These are phyloP conservation scores for Didymella sp. DNA, from an alignment of 2,329 filamentous ascomycete genomes.

Conservation along the genomic window DNA sequence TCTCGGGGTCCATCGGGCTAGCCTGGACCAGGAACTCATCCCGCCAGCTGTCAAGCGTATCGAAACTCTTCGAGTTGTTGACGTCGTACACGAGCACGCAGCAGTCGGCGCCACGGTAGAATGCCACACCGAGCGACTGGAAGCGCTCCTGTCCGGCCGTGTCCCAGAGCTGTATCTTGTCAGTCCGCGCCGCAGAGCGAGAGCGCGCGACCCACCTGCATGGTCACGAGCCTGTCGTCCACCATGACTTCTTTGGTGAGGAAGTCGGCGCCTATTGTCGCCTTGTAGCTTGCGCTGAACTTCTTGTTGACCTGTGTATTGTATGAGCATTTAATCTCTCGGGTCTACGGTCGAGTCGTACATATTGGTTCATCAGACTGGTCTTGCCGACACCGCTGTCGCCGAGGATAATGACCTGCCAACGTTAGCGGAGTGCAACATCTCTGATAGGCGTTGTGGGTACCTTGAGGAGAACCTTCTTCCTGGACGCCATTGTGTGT, in stretches of 20 bases:
- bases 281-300: constrained; percentile 99
- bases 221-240: constrained; percentile 95
- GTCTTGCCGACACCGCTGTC: constrained; percentile 99
- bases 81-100: constrained; percentile 98
- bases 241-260: constrained; percentile 97
- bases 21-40: constrained; percentile 99
- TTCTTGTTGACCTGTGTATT: constrained; percentile 95
- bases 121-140: constrained; percentile 94
- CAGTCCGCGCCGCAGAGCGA: constrained; percentile 25
- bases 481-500: constrained; percentile 54
- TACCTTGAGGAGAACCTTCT: constrained; percentile 93
- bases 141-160: constrained; percentile 97
- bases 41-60: constrained; percentile 96
- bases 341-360: constrained; percentile 66
- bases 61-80: constrained; percentile 99
- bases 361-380: constrained; percentile 99
- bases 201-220: constrained; percentile 74
- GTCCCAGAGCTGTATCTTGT: constrained; percentile 80
- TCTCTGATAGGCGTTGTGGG: constrained; percentile 17
- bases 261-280: constrained; percentile 98
- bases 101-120: constrained; percentile 97
- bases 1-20: constrained; percentile 93
- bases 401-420: constrained; percentile 95
- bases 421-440: constrained; percentile 21
- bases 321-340: no score